Percentiles rank a stretch among this genome's conserved stretches.
Evolutionary conservation across 2,329 filamentous ascomycete genomes (phyloP).

Genomic region (Chaetomiaceae sp.): DNA sequence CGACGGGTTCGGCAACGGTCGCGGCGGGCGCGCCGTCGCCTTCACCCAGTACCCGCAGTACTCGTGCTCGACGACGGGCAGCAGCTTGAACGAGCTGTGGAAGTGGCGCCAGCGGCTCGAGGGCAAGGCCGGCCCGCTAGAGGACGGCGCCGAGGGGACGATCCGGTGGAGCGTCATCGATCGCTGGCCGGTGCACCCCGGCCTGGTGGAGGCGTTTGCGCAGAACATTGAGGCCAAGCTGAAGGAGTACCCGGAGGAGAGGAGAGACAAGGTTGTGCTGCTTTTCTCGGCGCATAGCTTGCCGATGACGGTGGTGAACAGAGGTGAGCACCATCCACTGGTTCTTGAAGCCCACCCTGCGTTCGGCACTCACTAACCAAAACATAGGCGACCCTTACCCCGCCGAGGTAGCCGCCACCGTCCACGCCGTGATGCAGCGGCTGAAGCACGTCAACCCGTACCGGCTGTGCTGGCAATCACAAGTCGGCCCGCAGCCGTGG

Average conservation of each 20-base stretch:
- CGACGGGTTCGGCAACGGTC: slow-evolving; percentile 86
- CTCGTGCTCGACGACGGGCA: slow-evolving; percentile 94
- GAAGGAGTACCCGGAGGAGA: slow-evolving; percentile 74
- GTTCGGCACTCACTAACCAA: slow-evolving; percentile 32
- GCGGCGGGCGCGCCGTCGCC: slow-evolving; percentile 86
- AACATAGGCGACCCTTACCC: slow-evolving; percentile 82
- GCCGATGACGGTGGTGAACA: slow-evolving; percentile 95
- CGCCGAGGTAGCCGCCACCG: slow-evolving; percentile 89
- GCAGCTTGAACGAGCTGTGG: slow-evolving; percentile 94
- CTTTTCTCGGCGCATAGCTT: slow-evolving; percentile 94
- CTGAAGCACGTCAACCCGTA: slow-evolving; percentile 86
- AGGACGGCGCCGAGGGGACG: slow-evolving; percentile 52
- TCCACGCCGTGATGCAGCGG: slow-evolving; percentile 92
- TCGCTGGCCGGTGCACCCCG: slow-evolving; percentile 88
- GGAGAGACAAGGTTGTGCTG: slow-evolving; percentile 72
- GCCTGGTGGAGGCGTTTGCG: slow-evolving; percentile 86
- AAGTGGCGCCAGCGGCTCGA: slow-evolving; percentile 90
- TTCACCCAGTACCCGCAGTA: slow-evolving; percentile 99
- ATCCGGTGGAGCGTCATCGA: slow-evolving; percentile 98
- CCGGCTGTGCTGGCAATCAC: slow-evolving; percentile 93
- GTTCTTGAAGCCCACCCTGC: no score
- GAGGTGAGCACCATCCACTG: no score
- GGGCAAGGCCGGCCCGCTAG: slow-evolving; percentile 57
- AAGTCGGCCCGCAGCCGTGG: slow-evolving; percentile 94
- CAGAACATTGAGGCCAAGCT: slow-evolving; percentile 85